Conservation (phyloP, 306 rosid genomes). For the Vicia villosa region DNA sequence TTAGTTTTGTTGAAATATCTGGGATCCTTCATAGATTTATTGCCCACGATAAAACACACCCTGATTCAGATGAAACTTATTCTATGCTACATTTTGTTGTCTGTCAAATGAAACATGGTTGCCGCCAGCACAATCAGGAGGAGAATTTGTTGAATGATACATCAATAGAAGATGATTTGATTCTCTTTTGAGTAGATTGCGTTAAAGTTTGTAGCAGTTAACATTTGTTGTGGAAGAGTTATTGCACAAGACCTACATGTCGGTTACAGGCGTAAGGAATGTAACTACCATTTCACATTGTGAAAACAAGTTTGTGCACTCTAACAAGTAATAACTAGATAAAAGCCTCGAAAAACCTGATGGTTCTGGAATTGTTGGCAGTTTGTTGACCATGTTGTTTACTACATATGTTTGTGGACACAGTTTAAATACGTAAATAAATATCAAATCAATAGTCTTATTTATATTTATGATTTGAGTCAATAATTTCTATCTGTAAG, state of each 20-base stretch:
- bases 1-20: conserved; percentile 67
- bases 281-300: background rate
- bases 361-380: background rate
- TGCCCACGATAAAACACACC: conserved; percentile 73
- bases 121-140: conserved; percentile 43
- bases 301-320: background rate
- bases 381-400: background rate
- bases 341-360: background rate
- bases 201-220: conserved; percentile 25
- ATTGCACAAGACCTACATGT: conserved; percentile 11
- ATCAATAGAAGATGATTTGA: conserved; percentile 37
- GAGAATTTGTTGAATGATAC: conserved; percentile 28
- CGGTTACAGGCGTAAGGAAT: background rate
- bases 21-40: conserved; percentile 68
- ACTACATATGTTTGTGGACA: background rate
- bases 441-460: background rate
- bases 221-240: conserved; percentile 21
- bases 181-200: conserved; percentile 27
- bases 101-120: conserved; percentile 59
- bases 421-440: background rate
- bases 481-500: background rate
- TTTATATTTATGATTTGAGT: background rate
- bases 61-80: conserved; percentile 57
- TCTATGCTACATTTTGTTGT: conserved; percentile 54
- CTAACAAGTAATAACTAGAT: background rate